A percentile compares a stretch with the other conserved stretches of the same genome.
These are phyloP conservation scores for Lentinula sp. DNA, from an alignment of 768 basidiomycete species.

Conservation along the genomic window DNA sequence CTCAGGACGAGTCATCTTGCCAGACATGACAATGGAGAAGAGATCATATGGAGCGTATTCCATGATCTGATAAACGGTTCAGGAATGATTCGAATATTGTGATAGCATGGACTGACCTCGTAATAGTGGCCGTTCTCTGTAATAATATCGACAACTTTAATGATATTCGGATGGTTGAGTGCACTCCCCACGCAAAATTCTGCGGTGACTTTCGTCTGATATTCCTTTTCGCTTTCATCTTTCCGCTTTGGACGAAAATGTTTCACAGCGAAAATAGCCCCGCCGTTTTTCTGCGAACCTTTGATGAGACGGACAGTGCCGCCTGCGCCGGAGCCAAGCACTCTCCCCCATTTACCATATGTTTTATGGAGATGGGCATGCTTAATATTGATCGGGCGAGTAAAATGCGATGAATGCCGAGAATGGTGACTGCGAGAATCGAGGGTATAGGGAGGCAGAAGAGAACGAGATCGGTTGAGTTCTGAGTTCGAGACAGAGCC, in stretches of 20 bases:
- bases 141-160: conserved; percentile 97
- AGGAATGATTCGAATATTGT: conserved; percentile 7
- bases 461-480: conserved; percentile 4
- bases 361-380: conserved; percentile 95
- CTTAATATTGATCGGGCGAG: conserved; percentile 70
- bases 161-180: conserved; percentile 92
- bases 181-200: conserved; percentile 97
- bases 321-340: conserved; percentile 93
- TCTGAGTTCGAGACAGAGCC: conserved; percentile 17
- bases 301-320: conserved; percentile 97
- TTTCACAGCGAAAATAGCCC: conserved; percentile 92
- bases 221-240: conserved; percentile 93
- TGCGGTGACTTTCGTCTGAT: conserved; percentile 99
- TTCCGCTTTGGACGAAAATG: conserved; percentile 88
- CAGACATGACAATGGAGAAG: conserved; percentile 99
- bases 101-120: conserved; percentile 58
- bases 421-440: conserved; percentile 15
- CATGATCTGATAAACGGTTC: conserved; percentile 70
- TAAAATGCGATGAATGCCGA: conserved; percentile 20
- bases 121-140: conserved; percentile 97
- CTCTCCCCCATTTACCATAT: conserved; percentile 97
- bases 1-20: conserved; percentile 96
- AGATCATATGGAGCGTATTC: conserved; percentile 98
- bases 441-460: conserved; percentile 12
- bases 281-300: conserved; percentile 73